Percentiles rank a stretch among this genome's conserved stretches.
Evolutionary conservation across 169 alveolate species (phyloP).

Genomic region (Plasmodium billcollinsi): DNA sequence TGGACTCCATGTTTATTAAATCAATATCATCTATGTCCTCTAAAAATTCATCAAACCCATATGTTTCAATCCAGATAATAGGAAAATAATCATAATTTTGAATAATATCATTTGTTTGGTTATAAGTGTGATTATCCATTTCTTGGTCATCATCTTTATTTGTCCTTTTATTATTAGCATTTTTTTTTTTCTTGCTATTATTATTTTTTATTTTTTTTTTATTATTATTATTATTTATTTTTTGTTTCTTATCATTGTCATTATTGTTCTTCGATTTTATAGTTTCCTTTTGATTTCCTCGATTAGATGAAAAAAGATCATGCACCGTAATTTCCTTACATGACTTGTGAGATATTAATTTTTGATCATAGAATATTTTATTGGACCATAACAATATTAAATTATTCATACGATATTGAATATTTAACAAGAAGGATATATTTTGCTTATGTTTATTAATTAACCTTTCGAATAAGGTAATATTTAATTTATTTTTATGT

Average conservation of each 20-base stretch:
- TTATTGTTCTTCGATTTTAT: neutral
- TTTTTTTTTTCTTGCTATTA: conserved; percentile 1
- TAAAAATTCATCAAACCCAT: conserved; percentile 68
- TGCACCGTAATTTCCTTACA: conserved; percentile 21
- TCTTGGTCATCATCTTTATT: neutral
- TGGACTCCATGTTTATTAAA: conserved; percentile 39
- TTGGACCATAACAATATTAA: conserved; percentile 63
- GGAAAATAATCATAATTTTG: conserved; percentile 39
- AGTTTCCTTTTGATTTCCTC: neutral
- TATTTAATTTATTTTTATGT: conserved; percentile 31
- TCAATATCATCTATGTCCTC: conserved; percentile 64
- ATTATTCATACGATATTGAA: conserved; percentile 75
- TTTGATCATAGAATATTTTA: conserved; percentile 37
- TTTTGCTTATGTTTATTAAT: conserved; percentile 35
- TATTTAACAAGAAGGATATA: conserved; percentile 36
- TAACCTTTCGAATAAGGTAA: conserved; percentile 67
- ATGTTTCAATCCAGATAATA: conserved; percentile 56
- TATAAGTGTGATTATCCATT: neutral
- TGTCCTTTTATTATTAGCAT: neutral
- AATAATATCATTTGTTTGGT: neutral
- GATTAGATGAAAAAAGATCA: neutral
- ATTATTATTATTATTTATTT: neutral
- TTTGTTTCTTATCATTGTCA: neutral
- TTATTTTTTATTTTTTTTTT: neutral
- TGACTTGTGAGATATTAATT: conserved; percentile 46